Conservation (phyloP, 2,329 filamentous ascomycete species). For the Aquanectria penicillioides region DNA sequence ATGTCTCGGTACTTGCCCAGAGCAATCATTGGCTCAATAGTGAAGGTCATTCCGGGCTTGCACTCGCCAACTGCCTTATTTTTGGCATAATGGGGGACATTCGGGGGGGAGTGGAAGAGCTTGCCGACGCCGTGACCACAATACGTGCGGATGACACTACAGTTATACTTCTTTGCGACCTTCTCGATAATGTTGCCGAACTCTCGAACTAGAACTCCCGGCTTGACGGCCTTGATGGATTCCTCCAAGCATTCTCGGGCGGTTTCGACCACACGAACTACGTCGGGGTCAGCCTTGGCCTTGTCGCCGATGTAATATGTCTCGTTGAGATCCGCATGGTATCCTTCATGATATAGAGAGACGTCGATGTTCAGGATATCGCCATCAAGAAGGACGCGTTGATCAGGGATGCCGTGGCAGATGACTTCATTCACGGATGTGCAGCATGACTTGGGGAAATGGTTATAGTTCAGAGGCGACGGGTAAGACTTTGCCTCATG, state of each 20-base stretch:
- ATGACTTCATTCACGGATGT: constrained; percentile 97
- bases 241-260: constrained; percentile 90
- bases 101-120: constrained; percentile 92
- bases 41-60: constrained; percentile 98
- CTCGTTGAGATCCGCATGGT: constrained; percentile 97
- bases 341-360: constrained; percentile 91
- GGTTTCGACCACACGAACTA: constrained; percentile 90
- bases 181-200: constrained; percentile 97
- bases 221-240: constrained; percentile 91
- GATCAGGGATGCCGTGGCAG: constrained; percentile 97
- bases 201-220: constrained; percentile 90
- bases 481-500: constrained; percentile 79
- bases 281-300: constrained; percentile 83
- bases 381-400: constrained; percentile 85
- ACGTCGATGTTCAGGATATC: constrained; percentile 99
- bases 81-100: constrained; percentile 96
- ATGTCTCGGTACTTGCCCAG: constrained; percentile 90
- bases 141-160: constrained; percentile 94
- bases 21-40: constrained; percentile 98
- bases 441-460: constrained; percentile 98
- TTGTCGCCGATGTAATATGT: constrained; percentile 97
- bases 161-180: constrained; percentile 84
- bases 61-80: constrained; percentile 96
- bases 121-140: constrained; percentile 96
- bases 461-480: constrained; percentile 92